A percentile compares a stretch with the other conserved stretches of the same genome.
Evolutionary conservation across 73 alveolate genomes (phyloP).

Genomic region (Tetrahymena thermophila): DNA sequence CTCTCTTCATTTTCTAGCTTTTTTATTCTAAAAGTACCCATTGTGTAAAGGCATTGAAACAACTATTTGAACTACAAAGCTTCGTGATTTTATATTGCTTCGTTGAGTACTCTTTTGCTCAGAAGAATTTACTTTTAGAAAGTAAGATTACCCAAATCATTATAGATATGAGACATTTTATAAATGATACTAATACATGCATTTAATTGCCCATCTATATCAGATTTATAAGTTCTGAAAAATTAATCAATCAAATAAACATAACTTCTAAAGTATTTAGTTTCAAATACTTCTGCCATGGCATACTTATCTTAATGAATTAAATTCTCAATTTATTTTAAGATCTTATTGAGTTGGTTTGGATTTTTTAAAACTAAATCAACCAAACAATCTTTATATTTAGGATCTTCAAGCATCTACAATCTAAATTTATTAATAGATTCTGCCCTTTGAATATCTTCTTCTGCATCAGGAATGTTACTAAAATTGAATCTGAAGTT

Average conservation of each 20-base stretch:
- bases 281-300: neutral
- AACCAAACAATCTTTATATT: neutral
- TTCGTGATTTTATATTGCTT: neutral
- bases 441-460: neutral
- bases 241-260: neutral
- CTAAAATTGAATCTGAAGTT: neutral
- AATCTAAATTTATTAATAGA: neutral
- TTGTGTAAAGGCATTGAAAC: neutral
- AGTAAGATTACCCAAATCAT: neutral
- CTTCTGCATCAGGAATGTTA: neutral
- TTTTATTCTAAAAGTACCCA: neutral
- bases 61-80: neutral
- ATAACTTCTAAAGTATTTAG: neutral
- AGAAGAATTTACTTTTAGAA: neutral
- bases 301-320: neutral
- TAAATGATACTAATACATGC: neutral
- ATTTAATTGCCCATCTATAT: neutral
- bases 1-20: neutral
- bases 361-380: neutral
- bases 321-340: neutral
- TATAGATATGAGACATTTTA: neutral
- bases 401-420: neutral
- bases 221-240: neutral
- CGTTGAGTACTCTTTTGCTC: neutral
- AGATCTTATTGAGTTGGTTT: neutral